Evolutionary conservation across 148 eudicot species (phyloP), one percentile per base, ranked within the genome.

Genomic region (Camellia granthamiana): DNA sequence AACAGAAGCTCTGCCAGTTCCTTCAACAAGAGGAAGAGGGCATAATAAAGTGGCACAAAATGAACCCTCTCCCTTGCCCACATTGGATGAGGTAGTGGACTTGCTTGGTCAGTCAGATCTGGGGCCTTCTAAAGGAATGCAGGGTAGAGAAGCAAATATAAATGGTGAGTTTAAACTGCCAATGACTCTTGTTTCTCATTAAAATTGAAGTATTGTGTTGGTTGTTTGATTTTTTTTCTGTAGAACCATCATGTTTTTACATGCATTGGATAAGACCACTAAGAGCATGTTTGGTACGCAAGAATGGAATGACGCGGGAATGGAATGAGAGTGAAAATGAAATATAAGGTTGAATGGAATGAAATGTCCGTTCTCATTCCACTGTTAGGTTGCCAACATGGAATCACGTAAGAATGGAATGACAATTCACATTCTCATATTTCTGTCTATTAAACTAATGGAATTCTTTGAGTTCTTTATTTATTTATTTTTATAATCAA

Each of bases 81-180:
- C 10, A 2, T 69, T 76, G 43, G 83, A 69, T 54, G 49, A 81
- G 66, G 69, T 69, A 56, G 58, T 30, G 19, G 69, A n/a, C 23
- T 81, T 59, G 47, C 42, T 44, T 69, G 63, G 64, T 41, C 42
- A 70, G 43, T 47, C 54, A 81, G 84, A 70, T 60, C 60, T 55
- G 18, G 64, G 71, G 16, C 71, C 69, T 81, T 77, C 80, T 16
- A 71, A 49, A 67, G 69, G 52, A 59, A 81, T 65, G 75, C 47
- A 11, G 49, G 43, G 51, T 19, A 21, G 19, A 21, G 73, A 81
- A 58, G 44, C 42, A 49, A 16, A 69, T 58, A 47, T 16, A 6
- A 55, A 63, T 61, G 71, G 84, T 81, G 68, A 77, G 76, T 81
- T 76, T 47, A 42, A 76, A 76, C 69, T 30, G 52, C 46, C 70